These are phyloP conservation scores for Solanum appendiculatum DNA, from an alignment of 257 asterid genomes.

Conservation along the genomic window DNA sequence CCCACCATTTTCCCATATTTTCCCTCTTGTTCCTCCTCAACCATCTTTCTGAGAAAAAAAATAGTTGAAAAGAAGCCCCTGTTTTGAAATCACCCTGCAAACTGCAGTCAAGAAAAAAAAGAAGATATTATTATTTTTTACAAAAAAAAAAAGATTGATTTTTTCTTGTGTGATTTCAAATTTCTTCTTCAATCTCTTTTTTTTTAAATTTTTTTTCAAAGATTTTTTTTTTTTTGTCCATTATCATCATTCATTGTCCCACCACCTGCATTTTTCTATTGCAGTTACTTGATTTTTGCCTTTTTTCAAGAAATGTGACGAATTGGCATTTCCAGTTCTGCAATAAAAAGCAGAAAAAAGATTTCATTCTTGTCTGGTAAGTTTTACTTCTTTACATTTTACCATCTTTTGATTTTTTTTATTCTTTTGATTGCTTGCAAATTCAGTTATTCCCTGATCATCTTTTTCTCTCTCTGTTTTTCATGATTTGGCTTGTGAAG, in stretches of 20 bases:
- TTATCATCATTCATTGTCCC: background rate
- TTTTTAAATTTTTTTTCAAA: background rate
- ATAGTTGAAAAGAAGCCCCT: constrained; percentile 51
- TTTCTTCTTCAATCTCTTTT: background rate
- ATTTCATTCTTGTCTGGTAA: constrained; percentile 20
- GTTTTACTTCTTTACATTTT: constrained; percentile 9
- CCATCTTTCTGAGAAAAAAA: constrained; percentile 43
- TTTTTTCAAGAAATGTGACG: background rate
- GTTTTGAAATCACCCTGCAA: constrained; percentile 85
- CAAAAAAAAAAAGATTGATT: background rate
- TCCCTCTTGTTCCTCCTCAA: background rate
- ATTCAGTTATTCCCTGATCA: constrained; percentile 23
- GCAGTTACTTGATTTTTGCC: background rate
- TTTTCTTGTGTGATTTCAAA: background rate
- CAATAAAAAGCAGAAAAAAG: background rate
- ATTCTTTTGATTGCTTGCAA: constrained; percentile 18
- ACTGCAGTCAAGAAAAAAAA: constrained; percentile 41
- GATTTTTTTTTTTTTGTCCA: background rate
- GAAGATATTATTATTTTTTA: background rate
- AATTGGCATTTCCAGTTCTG: background rate
- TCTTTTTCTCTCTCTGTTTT: background rate
- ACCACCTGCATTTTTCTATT: background rate
- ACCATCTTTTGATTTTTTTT: background rate
- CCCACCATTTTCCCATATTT: constrained; percentile 17
- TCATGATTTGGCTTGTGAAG: constrained; percentile 7